phyloP scores from a whole-genome alignment of 768 basidiomycete genomes.

The Ramaria rubella region DNA sequence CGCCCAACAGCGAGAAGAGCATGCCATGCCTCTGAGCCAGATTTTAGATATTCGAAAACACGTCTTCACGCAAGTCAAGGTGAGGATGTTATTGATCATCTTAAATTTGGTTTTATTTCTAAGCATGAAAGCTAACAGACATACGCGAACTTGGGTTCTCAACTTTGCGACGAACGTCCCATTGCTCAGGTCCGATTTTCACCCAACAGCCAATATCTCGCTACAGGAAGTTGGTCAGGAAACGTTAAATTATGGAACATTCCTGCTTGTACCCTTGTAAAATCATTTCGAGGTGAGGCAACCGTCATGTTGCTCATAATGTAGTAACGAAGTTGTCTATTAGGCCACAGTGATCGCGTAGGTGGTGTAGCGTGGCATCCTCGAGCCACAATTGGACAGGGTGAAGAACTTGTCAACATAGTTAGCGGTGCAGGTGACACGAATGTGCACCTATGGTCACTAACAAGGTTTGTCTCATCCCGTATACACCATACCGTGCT shows the following conservation, averaged over 20 bases:
- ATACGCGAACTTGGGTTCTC: constrained; percentile 89
- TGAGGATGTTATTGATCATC: constrained; percentile 29
- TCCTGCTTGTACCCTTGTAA: constrained; percentile 77
- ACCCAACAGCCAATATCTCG: constrained; percentile 80
- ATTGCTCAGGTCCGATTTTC: constrained; percentile 92
- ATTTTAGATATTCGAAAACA: constrained; percentile 92
- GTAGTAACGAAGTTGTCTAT: neutral
- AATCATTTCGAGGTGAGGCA: constrained; percentile 59
- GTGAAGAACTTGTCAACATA: constrained; percentile 64
- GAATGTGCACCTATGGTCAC: constrained; percentile 81
- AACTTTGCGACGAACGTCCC: constrained; percentile 95
- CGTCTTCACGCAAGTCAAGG: constrained; percentile 85
- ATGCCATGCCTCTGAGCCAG: constrained; percentile 75
- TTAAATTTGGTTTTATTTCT: neutral
- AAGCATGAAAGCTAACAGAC: constrained; percentile 40
- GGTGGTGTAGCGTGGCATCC: constrained; percentile 99
- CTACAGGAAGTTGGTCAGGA: constrained; percentile 96
- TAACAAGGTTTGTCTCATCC: constrained; percentile 56
- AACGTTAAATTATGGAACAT: constrained; percentile 94
- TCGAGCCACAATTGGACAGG: constrained; percentile 69
- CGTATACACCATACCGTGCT: neutral
- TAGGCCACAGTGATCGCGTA: constrained; percentile 84
- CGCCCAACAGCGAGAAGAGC: constrained; percentile 88
- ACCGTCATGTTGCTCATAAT: neutral
- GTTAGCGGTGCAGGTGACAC: constrained; percentile 89